Evolutionary conservation across 2,329 filamentous ascomycete genomes (phyloP), one percentile per base, ranked within the genome.

Genomic region (Fusarium sublunatum): DNA sequence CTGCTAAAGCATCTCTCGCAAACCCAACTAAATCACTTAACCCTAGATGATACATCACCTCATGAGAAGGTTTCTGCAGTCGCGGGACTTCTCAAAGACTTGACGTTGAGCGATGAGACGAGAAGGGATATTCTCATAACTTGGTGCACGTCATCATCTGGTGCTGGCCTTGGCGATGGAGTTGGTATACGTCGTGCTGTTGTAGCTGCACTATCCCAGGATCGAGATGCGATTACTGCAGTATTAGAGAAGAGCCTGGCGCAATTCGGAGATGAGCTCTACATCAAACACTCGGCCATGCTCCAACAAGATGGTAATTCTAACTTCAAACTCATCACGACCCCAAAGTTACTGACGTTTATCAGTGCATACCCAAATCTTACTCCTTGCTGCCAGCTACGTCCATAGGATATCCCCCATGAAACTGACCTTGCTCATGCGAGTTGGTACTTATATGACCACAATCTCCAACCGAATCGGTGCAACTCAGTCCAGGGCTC

Each of bases 381-480:
- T 97, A 3, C 85, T 97, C 1, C 81, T 98, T 4, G 82, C 86
- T 41, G 89, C 91, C 11, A 92, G 93, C 9, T 93, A 92, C 71
- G 80, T 96, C 1, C 83, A 91, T 59, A 85, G 91, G 41, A 77
- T 83, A 13, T 81, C 87, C 3, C 86, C 89, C 0, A 82, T 89
- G 67, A 88, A 88, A 59, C 75, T 97, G 1, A 83, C 84, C 4
- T 82, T 90, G 58, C 79, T 93, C 29, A 83, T 91, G 48, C 88
- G 90, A 49, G 92, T 92, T 2, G 85, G 88, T 15, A 73, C 83
- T 2, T 96, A 96, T 70, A 81, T 97, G 44, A 88, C 86, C 61
- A 85, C 89, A 7, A 88, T 97, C 31, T 97, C 95, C 1, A 97
- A 96, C 73, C 86, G 93, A 24, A 85, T 99, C 7, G 87, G 88